Evolutionary conservation across 1,139 yeast genomes (phyloP), one percentile per base, ranked within the genome.

Genomic region (Pichia sp.): DNA sequence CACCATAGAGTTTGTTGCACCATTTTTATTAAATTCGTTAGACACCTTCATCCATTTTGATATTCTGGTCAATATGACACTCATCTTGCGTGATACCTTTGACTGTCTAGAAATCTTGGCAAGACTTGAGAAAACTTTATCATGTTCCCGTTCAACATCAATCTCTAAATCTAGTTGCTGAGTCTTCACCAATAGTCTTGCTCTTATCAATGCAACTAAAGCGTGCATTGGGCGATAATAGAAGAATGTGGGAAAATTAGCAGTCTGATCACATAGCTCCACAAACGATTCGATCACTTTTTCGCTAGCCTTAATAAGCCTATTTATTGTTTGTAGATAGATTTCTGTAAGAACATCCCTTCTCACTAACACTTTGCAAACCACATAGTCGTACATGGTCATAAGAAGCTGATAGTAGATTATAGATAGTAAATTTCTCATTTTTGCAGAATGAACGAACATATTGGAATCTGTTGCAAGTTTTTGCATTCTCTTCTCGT

Each of bases 141-240:
- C 56, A 38, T 56, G 66, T 39, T 62, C 63, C 12, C 41, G 33
- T 43, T 64, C 69, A 8, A 67, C 66, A 36, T 66, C 54, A 30
- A 66, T 58, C 16, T 58, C 54, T 12, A 59, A 36, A 21, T 58
- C 53, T 33, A 65, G 48, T 19, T 55, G 50, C 40, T 63, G 60
- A 0, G 72, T 59, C 38, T 63, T 64, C 18, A 70, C 63, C 27
- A 70, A 54, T 24, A 72, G 49, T 41, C 71, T 55, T 5, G 71
- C 60, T 39, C 74, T 57, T 18, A 71, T 62, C 41, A 71, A 51
- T 7, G 71, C 60, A 16, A 72, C 69, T 26, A 74, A 53, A 0
- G 78, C 73, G 50, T 71, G 73, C 64, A 74, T 58, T 4, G 79
- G 77, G 29, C 79, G 54, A 46, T 72, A 74, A 50, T 69, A 70